Evolutionary conservation across 2,329 filamentous ascomycete species (phyloP), one percentile per base, ranked within the genome.

Genomic region (Xylariaceae sp.): DNA sequence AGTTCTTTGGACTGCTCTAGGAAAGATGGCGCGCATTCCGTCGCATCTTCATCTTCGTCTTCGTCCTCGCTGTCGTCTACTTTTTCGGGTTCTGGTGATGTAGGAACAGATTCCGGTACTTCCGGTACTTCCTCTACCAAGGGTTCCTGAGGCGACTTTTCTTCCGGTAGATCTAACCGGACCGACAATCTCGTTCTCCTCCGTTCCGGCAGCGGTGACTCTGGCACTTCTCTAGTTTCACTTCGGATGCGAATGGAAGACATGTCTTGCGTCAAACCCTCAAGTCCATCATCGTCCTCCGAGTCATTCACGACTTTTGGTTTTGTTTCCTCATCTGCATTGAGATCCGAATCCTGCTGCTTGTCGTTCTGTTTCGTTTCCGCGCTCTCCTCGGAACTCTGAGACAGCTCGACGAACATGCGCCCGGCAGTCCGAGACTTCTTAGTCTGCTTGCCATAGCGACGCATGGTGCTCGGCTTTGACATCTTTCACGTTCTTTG

Each of bases 351-450:
- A 64, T 70, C 52, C 15, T 42, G 37, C 15, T 42, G 37, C 15
- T 63, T 23, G n/a, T 64, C 58, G 37, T 35, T 18, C n/a, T 55
- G 51, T 53, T 47, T 56, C 17, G 60, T 34, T 15, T 63, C 61
- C 55, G 57, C 52, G 17, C 34, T 54, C 49, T 78, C 76, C 54
- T 77, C 62, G 2, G 82, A 82, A 50, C 78, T 82, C 59, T 77
- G 76, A 0, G 81, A 80, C 7, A 84, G 70, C 64, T 82, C 79
- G 17, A 77, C 77, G 63, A 83, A 82, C 50, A 82, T 71, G 18
- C 78, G 74, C 48, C 80, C 76, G 15, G 77, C 74, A 15, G 76
- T 74, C 60, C 75, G 80, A 30, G 78, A 73, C 50, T 77, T 77
- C 60, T 75, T 80, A 35, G 74, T 73, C 50, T 74, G 73, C 61